phyloP scores from a whole-genome alignment of 192 early-diverging fungal species.

The Oehlia diaphana region DNA sequence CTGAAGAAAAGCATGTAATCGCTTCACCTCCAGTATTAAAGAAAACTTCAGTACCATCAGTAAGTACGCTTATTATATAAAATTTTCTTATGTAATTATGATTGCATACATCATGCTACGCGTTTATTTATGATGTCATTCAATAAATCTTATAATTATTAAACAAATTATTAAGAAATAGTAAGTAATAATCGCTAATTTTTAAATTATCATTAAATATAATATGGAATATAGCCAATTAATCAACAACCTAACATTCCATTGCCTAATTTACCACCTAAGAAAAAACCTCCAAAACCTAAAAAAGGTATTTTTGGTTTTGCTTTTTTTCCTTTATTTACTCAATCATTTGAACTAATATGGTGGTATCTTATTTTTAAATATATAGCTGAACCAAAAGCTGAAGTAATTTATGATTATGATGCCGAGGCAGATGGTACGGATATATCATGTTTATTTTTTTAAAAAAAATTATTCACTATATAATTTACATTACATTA shows the following conservation, averaged over 20 bases:
- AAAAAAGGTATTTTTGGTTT: not conserved
- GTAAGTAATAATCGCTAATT: not conserved
- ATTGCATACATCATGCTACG: too few species aligned
- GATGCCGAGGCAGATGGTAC: slow-evolving; percentile 49
- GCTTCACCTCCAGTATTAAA: not conserved
- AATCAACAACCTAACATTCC: not conserved
- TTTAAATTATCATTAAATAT: not conserved
- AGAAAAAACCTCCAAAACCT: not conserved
- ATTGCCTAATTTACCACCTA: slow-evolving; percentile 9
- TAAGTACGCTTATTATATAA: not conserved
- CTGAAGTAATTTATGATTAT: slow-evolving; percentile 51
- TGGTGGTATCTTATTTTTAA: not conserved
- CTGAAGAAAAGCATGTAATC: not conserved
- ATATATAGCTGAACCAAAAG: slow-evolving; percentile 35
- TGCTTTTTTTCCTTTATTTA: not conserved
- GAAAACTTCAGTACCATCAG: slow-evolving; percentile 1
- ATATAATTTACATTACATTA: not conserved
- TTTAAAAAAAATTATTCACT: not conserved
- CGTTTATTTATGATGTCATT: not conserved
- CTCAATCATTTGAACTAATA: not conserved
- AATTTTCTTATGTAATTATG: not conserved
- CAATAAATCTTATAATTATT: not conserved
- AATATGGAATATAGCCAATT: too few species aligned
- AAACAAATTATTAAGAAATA: too few species aligned
- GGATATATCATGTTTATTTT: not conserved